These are phyloP conservation scores for Sporobolus alterniflorus DNA, from an alignment of 202 grass and related monocot species.

Conservation along the genomic window DNA sequence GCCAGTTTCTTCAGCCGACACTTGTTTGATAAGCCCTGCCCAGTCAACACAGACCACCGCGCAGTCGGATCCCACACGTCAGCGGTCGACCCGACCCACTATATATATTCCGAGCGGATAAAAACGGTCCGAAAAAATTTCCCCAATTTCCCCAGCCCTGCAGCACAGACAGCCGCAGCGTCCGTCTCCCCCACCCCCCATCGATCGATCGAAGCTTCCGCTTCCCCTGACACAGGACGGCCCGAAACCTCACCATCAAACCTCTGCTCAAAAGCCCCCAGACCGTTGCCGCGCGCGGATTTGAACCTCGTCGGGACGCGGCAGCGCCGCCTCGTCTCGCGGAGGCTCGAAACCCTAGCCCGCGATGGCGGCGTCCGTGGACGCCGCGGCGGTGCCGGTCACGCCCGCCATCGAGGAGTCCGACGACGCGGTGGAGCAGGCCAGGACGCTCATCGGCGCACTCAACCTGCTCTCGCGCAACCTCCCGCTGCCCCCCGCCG, in stretches of 20 bases:
- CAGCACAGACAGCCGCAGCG: not conserved
- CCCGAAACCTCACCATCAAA: conserved; percentile 33
- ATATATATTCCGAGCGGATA: not conserved
- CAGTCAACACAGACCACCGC: not conserved
- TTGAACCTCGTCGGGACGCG: conserved; percentile 44
- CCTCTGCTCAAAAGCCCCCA: conserved; percentile 2
- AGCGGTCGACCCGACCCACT: conserved; percentile 10
- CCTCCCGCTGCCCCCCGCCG: conserved; percentile 86
- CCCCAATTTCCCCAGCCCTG: conserved; percentile 18
- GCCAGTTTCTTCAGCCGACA: not conserved
- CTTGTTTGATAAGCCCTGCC: not conserved
- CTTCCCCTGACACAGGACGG: conserved; percentile 27
- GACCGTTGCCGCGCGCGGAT: conserved; percentile 67
- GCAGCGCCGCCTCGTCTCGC: conserved; percentile 2
- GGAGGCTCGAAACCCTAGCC: conserved; percentile 41
- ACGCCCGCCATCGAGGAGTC: not conserved
- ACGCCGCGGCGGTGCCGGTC: conserved; percentile 30
- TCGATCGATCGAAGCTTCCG: conserved; percentile 50
- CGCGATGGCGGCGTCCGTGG: conserved; percentile 75
- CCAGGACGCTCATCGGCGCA: conserved; percentile 85
- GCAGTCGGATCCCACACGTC: not conserved
- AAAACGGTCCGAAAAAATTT: not conserved
- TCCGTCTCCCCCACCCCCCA: not conserved
- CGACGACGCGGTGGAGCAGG: conserved; percentile 56
- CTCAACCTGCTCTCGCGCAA: conserved; percentile 97